Conservation (phyloP, 2,329 filamentous ascomycete species). For the Bretziella fagacearum region DNA sequence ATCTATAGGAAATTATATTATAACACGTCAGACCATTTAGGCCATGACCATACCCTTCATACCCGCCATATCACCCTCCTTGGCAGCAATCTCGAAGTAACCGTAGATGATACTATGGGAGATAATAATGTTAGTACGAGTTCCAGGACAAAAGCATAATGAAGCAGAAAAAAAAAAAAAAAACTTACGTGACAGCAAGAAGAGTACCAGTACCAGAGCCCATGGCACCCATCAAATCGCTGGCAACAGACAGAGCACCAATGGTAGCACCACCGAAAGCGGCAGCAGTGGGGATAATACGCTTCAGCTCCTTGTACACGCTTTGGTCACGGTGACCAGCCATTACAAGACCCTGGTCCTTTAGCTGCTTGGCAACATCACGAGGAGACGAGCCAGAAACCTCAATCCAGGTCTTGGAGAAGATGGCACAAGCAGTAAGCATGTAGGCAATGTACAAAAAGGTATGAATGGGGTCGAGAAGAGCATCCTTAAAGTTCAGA, state of each 20-base stretch:
- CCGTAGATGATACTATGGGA: constrained; percentile 82
- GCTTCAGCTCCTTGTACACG: constrained; percentile 99
- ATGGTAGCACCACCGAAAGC: constrained; percentile 98
- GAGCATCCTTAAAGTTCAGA: constrained; percentile 90
- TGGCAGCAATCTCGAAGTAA: constrained; percentile 98
- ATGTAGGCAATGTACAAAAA: constrained; percentile 93
- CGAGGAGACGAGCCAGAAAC: constrained; percentile 94
- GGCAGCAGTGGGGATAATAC: constrained; percentile 93
- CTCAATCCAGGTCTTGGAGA: constrained; percentile 99
- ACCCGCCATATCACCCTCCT: constrained; percentile 86
- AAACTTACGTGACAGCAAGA: constrained; percentile 87
- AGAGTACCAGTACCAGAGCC: constrained; percentile 96
- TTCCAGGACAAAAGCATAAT: background rate
- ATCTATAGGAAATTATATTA: constrained; percentile 6
- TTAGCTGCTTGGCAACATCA: constrained; percentile 98
- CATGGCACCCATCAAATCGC: constrained; percentile 87
- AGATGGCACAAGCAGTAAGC: constrained; percentile 91
- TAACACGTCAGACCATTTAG: constrained; percentile 24
- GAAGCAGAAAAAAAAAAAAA: background rate
- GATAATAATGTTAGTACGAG: constrained; percentile 20
- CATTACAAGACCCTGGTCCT: constrained; percentile 99
- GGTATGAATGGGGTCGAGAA: constrained; percentile 93
- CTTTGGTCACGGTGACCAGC: constrained; percentile 97
- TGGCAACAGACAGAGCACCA: constrained; percentile 87
- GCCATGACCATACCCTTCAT: constrained; percentile 61